Evolutionary conservation across 306 rosid genomes (phyloP).

Genomic region (Ceratonia siliqua): DNA sequence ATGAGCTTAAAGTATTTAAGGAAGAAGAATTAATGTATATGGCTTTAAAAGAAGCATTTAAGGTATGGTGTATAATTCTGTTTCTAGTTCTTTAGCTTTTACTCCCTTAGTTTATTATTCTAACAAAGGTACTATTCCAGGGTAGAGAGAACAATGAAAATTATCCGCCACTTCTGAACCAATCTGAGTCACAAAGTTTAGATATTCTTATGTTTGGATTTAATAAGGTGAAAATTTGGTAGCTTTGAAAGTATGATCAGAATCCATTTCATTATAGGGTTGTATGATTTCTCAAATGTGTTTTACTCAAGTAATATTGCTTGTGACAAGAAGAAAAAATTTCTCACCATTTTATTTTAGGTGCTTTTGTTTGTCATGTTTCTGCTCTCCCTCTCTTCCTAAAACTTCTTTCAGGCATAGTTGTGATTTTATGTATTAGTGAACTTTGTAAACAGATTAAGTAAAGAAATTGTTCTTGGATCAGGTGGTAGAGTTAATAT

Average conservation of each 20-base stretch:
- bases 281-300: not conserved
- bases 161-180: conserved; percentile 33
- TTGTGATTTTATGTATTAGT: not conserved
- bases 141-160: conserved; percentile 36
- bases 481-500: conserved; percentile 18
- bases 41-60: conserved; percentile 68
- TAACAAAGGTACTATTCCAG: conserved; percentile 26
- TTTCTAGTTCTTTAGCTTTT: not conserved
- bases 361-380: not conserved
- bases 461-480: conserved; percentile 19
- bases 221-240: not conserved
- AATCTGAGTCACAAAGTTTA: conserved; percentile 25
- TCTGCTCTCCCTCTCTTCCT: conserved; percentile 3
- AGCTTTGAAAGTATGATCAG: not conserved
- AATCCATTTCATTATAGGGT: not conserved
- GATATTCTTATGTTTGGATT: not conserved
- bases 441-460: conserved; percentile 4
- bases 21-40: conserved; percentile 78
- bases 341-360: not conserved
- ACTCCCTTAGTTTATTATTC: not conserved
- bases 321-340: not conserved
- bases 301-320: not conserved
- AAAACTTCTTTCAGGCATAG: not conserved
- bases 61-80: conserved; percentile 36
- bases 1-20: conserved; percentile 70